These are phyloP conservation scores for Ophiocordyceps sinensis DNA, from an alignment of 2,329 filamentous ascomycete genomes.

Conservation along the genomic window DNA sequence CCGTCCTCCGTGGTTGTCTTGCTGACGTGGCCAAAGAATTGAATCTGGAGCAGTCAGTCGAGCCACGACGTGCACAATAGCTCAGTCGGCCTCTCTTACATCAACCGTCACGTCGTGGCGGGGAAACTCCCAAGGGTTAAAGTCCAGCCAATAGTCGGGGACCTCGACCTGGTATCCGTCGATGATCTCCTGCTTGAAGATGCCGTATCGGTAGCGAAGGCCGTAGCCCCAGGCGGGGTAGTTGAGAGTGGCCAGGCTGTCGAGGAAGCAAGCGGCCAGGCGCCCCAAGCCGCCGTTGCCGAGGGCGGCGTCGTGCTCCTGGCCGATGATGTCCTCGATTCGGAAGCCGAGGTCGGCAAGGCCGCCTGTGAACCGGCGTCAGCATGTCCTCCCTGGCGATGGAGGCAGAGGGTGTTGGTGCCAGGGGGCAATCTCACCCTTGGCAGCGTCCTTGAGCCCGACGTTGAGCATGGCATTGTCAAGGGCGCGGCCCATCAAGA, in stretches of 20 bases:
- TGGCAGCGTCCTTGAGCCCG: constrained; percentile 71
- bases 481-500: constrained; percentile 88
- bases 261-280: constrained; percentile 90
- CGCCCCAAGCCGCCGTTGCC: constrained; percentile 93
- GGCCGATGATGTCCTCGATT: constrained; percentile 85
- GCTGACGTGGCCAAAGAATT: constrained; percentile 81
- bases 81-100: constrained; percentile 24
- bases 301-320: constrained; percentile 91
- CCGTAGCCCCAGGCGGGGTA: constrained; percentile 97
- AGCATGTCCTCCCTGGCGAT: neutral
- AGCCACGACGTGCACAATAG: neutral
- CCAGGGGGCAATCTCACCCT: constrained; percentile 35
- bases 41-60: constrained; percentile 38
- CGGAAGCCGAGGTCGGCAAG: constrained; percentile 84
- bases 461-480: constrained; percentile 99
- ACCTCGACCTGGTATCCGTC: constrained; percentile 97
- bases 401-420: neutral
- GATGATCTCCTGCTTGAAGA: constrained; percentile 99
- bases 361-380: constrained; percentile 45
- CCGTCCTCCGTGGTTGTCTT: constrained; percentile 65
- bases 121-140: constrained; percentile 98
- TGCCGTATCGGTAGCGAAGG: constrained; percentile 86
- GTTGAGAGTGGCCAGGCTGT: constrained; percentile 88
- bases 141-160: constrained; percentile 97
- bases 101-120: constrained; percentile 91